Conservation (phyloP, 2,329 filamentous ascomycete genomes). For the Calonectria multiphialidica region DNA sequence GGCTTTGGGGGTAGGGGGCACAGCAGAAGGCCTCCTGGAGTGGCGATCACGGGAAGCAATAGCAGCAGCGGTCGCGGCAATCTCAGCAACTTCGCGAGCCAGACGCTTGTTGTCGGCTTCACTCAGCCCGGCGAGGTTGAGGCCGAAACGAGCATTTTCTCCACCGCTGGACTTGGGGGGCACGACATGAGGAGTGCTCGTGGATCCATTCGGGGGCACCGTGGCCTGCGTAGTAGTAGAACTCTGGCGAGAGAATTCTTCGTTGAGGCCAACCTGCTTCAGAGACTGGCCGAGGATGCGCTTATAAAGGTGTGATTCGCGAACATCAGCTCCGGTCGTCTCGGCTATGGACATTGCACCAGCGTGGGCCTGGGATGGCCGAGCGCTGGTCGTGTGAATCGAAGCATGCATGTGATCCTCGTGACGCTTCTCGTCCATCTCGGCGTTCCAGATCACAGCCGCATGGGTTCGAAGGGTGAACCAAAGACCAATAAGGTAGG, state of each 20-base stretch:
- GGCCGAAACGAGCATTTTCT: constrained; percentile 54
- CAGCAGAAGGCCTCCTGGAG: constrained; percentile 53
- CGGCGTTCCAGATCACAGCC: constrained; percentile 95
- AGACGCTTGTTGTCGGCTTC: constrained; percentile 85
- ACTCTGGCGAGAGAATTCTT: constrained; percentile 55
- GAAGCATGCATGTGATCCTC: constrained; percentile 61
- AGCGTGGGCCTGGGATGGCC: constrained; percentile 50
- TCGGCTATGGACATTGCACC: constrained; percentile 51
- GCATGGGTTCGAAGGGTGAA: constrained; percentile 97
- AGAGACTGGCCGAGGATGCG: constrained; percentile 92
- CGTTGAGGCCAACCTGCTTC: constrained; percentile 81
- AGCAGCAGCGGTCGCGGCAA: constrained; percentile 91
- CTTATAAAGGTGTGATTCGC: constrained; percentile 91
- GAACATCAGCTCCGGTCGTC: constrained; percentile 74
- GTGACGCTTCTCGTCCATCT: constrained; percentile 81
- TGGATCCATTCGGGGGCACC: constrained; percentile 56
- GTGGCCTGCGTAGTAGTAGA: constrained; percentile 50
- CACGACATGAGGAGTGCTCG: constrained; percentile 76
- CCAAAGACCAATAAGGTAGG: constrained; percentile 93
- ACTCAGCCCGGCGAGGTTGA: constrained; percentile 77
- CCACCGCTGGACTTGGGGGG: constrained; percentile 73
- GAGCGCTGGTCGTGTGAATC: constrained; percentile 47
- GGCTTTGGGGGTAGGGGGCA: constrained; percentile 40
- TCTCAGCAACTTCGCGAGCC: constrained; percentile 89
- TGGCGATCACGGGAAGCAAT: constrained; percentile 82